Base-by-base conservation (phyloP, 805 yeast genomes). In the Candida sakaeoensis region DNA sequence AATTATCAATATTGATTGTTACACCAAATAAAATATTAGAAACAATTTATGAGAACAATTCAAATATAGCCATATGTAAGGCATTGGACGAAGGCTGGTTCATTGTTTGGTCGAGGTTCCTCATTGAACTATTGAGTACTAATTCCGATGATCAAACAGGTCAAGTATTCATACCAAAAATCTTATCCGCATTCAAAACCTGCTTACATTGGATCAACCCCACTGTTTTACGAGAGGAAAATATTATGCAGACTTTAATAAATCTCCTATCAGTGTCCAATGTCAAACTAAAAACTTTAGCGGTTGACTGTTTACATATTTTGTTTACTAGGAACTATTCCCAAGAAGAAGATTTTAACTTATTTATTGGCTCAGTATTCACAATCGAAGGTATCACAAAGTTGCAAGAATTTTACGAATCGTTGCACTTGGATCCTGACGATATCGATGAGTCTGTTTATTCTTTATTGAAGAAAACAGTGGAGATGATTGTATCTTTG, bases 141-240 rank as follows among this genome's bases (percentile, higher is more conserved):
- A 58, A 58, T 36, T 4, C 12, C 10, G 42, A 55, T 24, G 45
- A 57, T 27, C 43, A 53, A 2, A 49, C 57, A 17, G 41, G 53
- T 3, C 69, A 64, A 47, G 33, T 31, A 9, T 81, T 81, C 53
- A 80, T 80, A 2, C 74, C 84, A 30, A 80, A 84, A 52, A 70
- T 85, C 4, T 66, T 93, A 28, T 86, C 89, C 45, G 83, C 95
- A 4, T 75, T 91, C 54, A 93, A 93, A 55, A 83, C 95, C 0
- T 85, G 95, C 51, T 72, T 93, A 44, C 89, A 85, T 51, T 93
- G 99, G 99, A 77, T 90, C 6, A 75, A 85, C 37, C 91, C 96
- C 2, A 69, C 77, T 12, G 79, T 90, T 1, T 73, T 91, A 39
- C 75, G 82, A 32, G 65, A 73, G 29, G 80, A 85, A 37, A 79